Evolutionary conservation across 345 rosid genomes (phyloP), one percentile per base, ranked within the genome.

Genomic region (Eucalyptus virginea): DNA sequence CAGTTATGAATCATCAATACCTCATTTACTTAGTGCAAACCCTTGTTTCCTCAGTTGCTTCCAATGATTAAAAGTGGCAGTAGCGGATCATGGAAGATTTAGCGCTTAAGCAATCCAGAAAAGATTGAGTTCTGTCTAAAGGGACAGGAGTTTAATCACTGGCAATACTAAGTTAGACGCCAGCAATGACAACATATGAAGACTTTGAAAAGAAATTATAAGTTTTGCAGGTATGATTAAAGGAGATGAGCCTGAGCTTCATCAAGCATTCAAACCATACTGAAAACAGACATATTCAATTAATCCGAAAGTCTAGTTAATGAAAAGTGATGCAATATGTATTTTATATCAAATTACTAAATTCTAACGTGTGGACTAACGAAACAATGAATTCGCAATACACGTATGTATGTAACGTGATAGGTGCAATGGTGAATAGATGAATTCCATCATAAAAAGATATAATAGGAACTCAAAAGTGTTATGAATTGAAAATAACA

Each of bases 91-190:
- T 86, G 96, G 93, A 95, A 89, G 91, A 83, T 95, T 96, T 96
- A 90, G 95, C 95, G 98, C 94, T 94, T 89, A 97, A 96, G 98
- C 96, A 95, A 96, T 93, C 80, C 62, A 90, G 80, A 91, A 88
- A 52, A 40, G 47, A 40, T 15, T 77, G 81, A 72, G 44, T 34
- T 37, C 47, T 40, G 85, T 2, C 85, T 23, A 44, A 23, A 77
- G 85, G 85, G 28, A 37, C 47, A 77, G 24, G 83, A 21, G 83
- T 37, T 37, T 37, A 19, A 37, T 77, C 28, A 77, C 28, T 6
- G 83, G 42, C 85, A 77, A 77, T 77, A 21, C 47, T 77, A 21
- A 77, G 81, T 11, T 11, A 77, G 83, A 77, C 3, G 47, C 47
- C 83, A 11, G 30, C 9, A 21, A 6, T 9, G 45, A 77, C 47